Conservation (phyloP, 2,329 filamentous ascomycete genomes). For the Onygenales sp. region DNA sequence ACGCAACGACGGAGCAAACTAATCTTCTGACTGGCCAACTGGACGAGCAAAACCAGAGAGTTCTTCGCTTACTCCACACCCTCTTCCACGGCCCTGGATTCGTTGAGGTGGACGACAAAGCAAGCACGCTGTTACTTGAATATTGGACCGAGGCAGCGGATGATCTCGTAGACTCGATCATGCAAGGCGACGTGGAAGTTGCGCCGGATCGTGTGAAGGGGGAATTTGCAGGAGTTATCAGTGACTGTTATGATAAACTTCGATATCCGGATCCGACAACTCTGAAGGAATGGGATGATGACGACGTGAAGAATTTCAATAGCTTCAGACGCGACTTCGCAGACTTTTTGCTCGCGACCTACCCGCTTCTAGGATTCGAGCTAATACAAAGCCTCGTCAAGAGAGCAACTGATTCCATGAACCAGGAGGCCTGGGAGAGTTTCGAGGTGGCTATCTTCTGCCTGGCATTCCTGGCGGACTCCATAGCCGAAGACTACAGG, state of each 20-base stretch:
- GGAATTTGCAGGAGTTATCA: constrained; percentile 30
- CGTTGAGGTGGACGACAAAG: constrained; percentile 30
- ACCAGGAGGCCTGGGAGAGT: constrained; percentile 28
- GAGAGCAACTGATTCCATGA: constrained; percentile 24
- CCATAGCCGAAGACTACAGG: constrained; percentile 34
- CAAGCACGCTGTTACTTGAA: constrained; percentile 28
- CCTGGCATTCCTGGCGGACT: constrained; percentile 35
- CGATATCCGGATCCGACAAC: constrained; percentile 27
- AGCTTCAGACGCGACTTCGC: constrained; percentile 36
- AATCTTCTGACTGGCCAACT: constrained; percentile 23
- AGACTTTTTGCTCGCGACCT: constrained; percentile 36
- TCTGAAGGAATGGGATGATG: constrained; percentile 30
- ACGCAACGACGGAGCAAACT: constrained; percentile 21
- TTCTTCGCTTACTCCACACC: constrained; percentile 28
- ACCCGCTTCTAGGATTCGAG: constrained; percentile 33
- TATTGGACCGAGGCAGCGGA: constrained; percentile 35
- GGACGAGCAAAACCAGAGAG: constrained; percentile 22
- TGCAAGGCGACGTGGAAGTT: constrained; percentile 19
- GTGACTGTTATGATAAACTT: constrained; percentile 34
- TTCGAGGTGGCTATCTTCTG: constrained; percentile 38
- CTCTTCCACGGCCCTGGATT: constrained; percentile 32
- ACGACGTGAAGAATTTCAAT: constrained; percentile 34
- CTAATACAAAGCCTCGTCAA: constrained; percentile 33
- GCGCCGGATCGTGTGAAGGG: constrained; percentile 24
- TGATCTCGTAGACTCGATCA: constrained; percentile 23